Conservation (phyloP, 2,329 filamentous ascomycete species). For the Pseudocercospora fuligena region DNA sequence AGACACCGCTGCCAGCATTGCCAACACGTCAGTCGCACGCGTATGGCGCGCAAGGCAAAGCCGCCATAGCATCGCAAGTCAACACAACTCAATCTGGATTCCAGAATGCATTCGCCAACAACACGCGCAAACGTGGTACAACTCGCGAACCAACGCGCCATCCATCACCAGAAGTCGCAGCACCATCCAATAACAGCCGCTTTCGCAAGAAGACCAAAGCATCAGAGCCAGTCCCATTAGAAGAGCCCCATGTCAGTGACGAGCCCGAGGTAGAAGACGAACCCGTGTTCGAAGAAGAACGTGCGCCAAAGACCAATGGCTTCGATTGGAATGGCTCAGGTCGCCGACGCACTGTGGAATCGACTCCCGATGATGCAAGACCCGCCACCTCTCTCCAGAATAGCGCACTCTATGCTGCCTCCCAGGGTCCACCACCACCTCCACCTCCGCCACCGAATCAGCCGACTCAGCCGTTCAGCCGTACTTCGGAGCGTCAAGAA, state of each 20-base stretch:
- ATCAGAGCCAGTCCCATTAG: background rate
- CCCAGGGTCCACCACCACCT: background rate
- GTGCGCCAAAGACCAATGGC: constrained; percentile 10
- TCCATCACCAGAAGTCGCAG: background rate
- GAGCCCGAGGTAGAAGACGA: constrained; percentile 2
- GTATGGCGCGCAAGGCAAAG: constrained; percentile 29
- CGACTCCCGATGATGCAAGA: constrained; percentile 12
- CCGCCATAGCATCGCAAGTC: constrained; percentile 23
- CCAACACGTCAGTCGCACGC: constrained; percentile 25
- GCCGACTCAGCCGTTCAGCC: background rate
- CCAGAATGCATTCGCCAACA: constrained; percentile 24
- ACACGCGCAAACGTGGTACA: constrained; percentile 13
- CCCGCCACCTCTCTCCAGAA: constrained; percentile 18
- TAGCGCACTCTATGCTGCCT: constrained; percentile 11
- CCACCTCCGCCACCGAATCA: background rate
- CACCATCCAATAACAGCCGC: constrained; percentile 1
- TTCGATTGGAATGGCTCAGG: background rate
- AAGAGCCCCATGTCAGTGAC: background rate
- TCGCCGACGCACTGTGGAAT: background rate
- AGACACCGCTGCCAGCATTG: constrained; percentile 25
- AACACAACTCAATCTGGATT: constrained; percentile 18
- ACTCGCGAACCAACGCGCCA: constrained; percentile 11
- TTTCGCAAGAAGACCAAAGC: background rate
- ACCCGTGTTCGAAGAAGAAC: background rate
- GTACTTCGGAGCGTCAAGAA: background rate